phyloP scores from a whole-genome alignment of 2,329 filamentous ascomycete genomes.

The Penicillium sp. region DNA sequence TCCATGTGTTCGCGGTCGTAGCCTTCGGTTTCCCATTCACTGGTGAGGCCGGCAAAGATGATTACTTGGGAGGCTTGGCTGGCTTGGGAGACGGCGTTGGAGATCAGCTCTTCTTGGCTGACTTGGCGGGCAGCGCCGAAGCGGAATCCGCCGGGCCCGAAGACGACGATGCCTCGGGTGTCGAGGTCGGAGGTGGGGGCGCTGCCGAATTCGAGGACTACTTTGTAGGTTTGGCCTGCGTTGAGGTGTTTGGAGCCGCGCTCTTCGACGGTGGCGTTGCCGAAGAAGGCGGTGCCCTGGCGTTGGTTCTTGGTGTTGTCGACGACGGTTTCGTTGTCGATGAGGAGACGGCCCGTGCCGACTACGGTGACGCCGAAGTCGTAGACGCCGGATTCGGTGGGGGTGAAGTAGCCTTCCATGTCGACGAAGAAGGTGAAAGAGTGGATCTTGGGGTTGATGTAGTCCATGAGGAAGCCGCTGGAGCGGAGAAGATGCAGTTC shows the following conservation, averaged over 20 bases:
- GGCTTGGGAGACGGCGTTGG: conserved; percentile 59
- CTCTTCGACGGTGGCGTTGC: conserved; percentile 57
- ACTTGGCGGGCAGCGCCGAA: conserved; percentile 54
- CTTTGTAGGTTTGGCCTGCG: conserved; percentile 51
- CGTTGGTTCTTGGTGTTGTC: conserved; percentile 58
- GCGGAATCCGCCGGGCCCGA: conserved; percentile 54
- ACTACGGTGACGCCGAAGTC: conserved; percentile 59
- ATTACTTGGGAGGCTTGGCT: conserved; percentile 64
- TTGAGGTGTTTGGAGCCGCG: conserved; percentile 50
- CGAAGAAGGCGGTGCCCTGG: conserved; percentile 57
- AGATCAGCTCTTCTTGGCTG: conserved; percentile 52
- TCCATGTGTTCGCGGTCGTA: conserved; percentile 52
- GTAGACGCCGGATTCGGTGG: conserved; percentile 53
- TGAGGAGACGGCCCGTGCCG: conserved; percentile 56
- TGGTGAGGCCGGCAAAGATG: conserved; percentile 67
- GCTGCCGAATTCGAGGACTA: conserved; percentile 54
- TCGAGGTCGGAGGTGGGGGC: conserved; percentile 51
- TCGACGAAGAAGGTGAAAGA: conserved; percentile 51
- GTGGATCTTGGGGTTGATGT: conserved; percentile 47
- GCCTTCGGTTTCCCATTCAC: conserved; percentile 73
- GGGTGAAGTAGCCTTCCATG: conserved; percentile 52
- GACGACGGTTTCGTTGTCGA: conserved; percentile 55
- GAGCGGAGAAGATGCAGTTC: conserved; percentile 40
- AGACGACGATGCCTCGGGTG: conserved; percentile 41
- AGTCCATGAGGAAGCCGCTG: conserved; percentile 45